A percentile compares a stretch with the other conserved stretches of the same genome.
Evolutionary conservation across 2,329 filamentous ascomycete genomes (phyloP).

Genomic region (Penicillium sp.): DNA sequence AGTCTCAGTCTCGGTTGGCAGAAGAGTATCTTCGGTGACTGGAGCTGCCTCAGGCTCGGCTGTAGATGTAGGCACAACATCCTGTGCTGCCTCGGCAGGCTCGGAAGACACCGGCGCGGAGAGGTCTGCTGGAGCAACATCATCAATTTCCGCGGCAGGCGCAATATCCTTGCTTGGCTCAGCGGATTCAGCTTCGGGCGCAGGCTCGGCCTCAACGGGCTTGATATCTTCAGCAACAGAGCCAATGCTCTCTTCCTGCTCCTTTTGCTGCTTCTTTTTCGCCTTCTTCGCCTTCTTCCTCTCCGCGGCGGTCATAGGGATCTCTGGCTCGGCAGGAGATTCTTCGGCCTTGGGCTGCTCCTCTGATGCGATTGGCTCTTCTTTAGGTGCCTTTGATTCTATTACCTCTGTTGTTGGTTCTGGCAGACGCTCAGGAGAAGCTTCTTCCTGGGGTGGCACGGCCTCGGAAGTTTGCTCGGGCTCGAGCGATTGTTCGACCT

Average conservation of each 20-base stretch:
- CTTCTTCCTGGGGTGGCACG: constrained; percentile 1
- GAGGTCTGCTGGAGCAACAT: background rate
- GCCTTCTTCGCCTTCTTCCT: constrained; percentile 19
- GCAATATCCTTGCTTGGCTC: background rate
- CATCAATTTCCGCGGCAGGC: constrained; percentile 1
- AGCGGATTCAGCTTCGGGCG: background rate
- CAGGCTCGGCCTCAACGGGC: constrained; percentile 1
- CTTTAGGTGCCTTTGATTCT: background rate
- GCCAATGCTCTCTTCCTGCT: constrained; percentile 6
- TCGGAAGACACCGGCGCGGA: background rate
- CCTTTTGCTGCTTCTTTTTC: constrained; percentile 17
- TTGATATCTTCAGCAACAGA: background rate
- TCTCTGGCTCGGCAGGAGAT: constrained; percentile 6
- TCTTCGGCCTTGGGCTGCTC: background rate
- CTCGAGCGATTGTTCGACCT: constrained; percentile 1
- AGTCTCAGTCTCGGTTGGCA: background rate
- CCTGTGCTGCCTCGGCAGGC: background rate
- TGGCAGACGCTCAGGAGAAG: background rate
- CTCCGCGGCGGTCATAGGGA: constrained; percentile 16
- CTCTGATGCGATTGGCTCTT: background rate
- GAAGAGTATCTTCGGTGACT: background rate
- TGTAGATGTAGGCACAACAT: background rate
- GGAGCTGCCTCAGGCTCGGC: background rate
- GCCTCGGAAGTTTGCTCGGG: background rate
- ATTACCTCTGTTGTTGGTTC: background rate